phyloP scores from a whole-genome alignment of 2,329 filamentous ascomycete genomes.

The Epichloe coenophiala region DNA sequence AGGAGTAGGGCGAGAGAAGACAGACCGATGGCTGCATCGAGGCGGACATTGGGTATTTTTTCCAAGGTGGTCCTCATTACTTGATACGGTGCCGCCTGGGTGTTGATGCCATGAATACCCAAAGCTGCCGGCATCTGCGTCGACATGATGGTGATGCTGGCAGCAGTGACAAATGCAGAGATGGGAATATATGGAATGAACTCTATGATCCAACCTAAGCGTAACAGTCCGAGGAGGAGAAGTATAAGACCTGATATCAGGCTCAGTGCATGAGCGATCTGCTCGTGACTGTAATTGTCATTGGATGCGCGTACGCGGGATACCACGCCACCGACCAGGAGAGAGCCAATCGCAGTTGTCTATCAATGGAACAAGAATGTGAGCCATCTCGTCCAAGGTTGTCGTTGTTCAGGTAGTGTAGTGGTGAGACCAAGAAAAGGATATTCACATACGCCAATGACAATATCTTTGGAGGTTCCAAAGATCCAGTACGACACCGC shows the following conservation, averaged over 20 bases:
- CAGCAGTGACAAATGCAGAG: slow-evolving; percentile 36
- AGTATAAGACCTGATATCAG: slow-evolving; percentile 31
- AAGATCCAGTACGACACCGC: slow-evolving; percentile 74
- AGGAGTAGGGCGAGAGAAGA: slow-evolving; percentile 55
- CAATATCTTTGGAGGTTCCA: slow-evolving; percentile 75
- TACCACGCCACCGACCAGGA: slow-evolving; percentile 34
- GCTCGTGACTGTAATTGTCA: slow-evolving; percentile 21
- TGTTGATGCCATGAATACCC: slow-evolving; percentile 30
- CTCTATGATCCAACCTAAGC: slow-evolving; percentile 37
- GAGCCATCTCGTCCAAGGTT: not conserved
- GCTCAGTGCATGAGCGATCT: slow-evolving; percentile 30
- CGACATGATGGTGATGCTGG: slow-evolving; percentile 35
- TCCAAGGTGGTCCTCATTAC: slow-evolving; percentile 31
- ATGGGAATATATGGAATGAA: slow-evolving; percentile 38
- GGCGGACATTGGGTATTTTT: slow-evolving; percentile 26
- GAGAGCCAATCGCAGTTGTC: slow-evolving; percentile 42
- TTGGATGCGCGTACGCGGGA: slow-evolving; percentile 23
- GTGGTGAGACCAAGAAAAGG: not conserved
- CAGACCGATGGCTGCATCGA: slow-evolving; percentile 63
- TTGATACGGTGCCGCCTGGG: slow-evolving; percentile 29
- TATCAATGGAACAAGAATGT: slow-evolving; percentile 14
- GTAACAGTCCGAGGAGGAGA: slow-evolving; percentile 29
- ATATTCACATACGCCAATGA: slow-evolving; percentile 44
- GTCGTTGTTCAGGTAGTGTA: no score
- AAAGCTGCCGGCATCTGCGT: slow-evolving; percentile 32